Base-by-base conservation (phyloP, 768 basidiomycete genomes). In the Lenzites betulinus region DNA sequence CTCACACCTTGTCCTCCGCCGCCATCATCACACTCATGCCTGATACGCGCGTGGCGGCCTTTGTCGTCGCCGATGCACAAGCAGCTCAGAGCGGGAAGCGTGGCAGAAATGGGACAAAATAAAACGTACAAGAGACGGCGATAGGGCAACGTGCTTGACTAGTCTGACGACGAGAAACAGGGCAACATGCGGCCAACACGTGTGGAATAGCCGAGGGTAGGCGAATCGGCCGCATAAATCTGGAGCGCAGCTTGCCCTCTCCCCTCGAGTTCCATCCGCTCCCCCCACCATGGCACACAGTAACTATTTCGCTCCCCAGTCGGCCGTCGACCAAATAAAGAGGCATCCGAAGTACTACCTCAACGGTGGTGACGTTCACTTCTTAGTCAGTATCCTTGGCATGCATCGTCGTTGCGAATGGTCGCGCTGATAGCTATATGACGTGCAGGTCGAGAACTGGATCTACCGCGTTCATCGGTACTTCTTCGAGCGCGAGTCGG, bases 291-390 rank as follows among this genome's bases (percentile, higher is more conserved):
- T 64, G 67, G 59, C 63, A 48, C 60, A 60, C 58, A 52, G 20
- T 20, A 59, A 28, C 41, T 58, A 50, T 56, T 54, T 54, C 30
- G 22, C 55, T 20, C 60, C 59, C 41, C 60, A 62, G n/a, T 58
- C 63, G 30, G 59, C 69, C 38, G 64, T 64, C 41, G 70, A 73
- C 55, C 69, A 71, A 1, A 62, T 75, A 38, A 64, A 58, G 35
- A 59, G 62, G 22, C 70, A 76, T 41, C 62, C 69, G 0, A 69
- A 77, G 0, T 89, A 83, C 59, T 88, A 84, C 53, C 67, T 89
- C 12, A 69, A 74, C 0, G 80, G 80, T 0, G 88, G 81, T 0
- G 86, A 87, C 64, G 63, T 87, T 0, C 77, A 75, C 2, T 79
- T 88, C 57, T 53, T 84, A 26, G 87, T 87, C 62, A 39, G 51